Evolutionary conservation across 768 basidiomycete species (phyloP), one percentile per base, ranked within the genome.

Genomic region (Neoboletus magnificus): DNA sequence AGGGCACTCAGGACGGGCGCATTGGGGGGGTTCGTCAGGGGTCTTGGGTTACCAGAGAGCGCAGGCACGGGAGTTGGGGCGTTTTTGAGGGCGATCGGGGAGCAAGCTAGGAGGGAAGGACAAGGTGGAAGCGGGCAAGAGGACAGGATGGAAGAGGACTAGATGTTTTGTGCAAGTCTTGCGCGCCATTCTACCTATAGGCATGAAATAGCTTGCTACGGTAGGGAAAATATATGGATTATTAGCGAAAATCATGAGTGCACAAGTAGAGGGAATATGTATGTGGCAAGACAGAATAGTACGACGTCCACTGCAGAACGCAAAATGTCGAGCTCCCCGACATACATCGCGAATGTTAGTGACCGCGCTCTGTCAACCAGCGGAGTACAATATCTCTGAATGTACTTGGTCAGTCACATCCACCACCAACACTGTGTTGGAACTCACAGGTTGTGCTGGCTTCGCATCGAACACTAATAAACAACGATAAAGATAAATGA

Each of bases 391-490:
- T 93, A 66, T 94, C 92, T 56, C 87, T 89, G 42, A 30, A 22
- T 36, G 40, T 29, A 7, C 22, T 4, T 10, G 5, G 16, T 60
- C 32, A 59, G 42, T 44, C 48, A 49, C 22, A 18, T 18, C 13
- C 2, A 20, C 27, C 37, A 32, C 27, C 4, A 5, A 4, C 22
- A 11, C 47, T 7, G 10, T 8, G 12, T 4, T 20, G 10, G 27
- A 33, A 69, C 89, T 52, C 62, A 90, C 87, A 97, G 75, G 68
- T 97, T 97, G 71, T 97, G 93, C 71, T 91, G 89, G 65, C 86
- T 94, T 73, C 94, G 95, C 88, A 96, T 95, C 3, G 93, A 97
- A 69, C 93, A 96, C 94, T 97, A 62, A 1, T 46, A 44, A 23
- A 46, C 15, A 23, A 35, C 36, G 32, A 25, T 58, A 41, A 54